These are phyloP conservation scores for Endothia cerciana DNA, from an alignment of 2,329 filamentous ascomycete genomes.

Conservation along the genomic window DNA sequence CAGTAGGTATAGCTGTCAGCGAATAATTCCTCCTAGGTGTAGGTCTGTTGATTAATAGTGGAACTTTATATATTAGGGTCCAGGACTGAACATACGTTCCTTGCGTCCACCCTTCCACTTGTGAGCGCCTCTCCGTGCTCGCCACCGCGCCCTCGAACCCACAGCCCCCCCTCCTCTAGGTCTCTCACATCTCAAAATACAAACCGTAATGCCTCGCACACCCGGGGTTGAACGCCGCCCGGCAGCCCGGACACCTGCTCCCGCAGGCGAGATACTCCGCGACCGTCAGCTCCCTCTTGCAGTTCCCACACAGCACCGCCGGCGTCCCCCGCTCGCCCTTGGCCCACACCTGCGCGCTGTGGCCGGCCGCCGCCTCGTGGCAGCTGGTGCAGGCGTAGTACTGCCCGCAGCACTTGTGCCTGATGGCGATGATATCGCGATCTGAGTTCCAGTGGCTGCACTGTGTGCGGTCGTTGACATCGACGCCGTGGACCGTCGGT, in stretches of 20 bases:
- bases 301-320: conserved; percentile 33
- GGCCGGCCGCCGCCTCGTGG: conserved; percentile 30
- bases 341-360: conserved; percentile 30
- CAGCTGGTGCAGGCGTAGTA: conserved; percentile 35
- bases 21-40: too few relatives aligned
- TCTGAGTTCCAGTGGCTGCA: conserved; percentile 34
- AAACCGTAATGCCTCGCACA: conserved; percentile 32
- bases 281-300: conserved; percentile 31
- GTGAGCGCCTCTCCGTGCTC: not conserved
- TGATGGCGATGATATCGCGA: conserved; percentile 34
- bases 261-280: conserved; percentile 30
- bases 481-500: conserved; percentile 29
- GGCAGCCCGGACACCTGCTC: conserved; percentile 30
- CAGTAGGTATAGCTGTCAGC: too few relatives aligned
- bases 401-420: conserved; percentile 33
- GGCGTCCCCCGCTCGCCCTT: conserved; percentile 21
- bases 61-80: too few relatives aligned
- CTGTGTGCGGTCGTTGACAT: conserved; percentile 31
- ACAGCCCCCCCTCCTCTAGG: not conserved
- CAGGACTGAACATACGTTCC: too few relatives aligned
- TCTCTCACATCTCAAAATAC: conserved; percentile 31
- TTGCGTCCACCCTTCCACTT: not conserved
- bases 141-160: not conserved
- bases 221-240: conserved; percentile 33
- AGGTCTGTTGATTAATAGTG: too few relatives aligned